Conservation (phyloP, 805 yeast species). For the Lipomyces sp. region DNA sequence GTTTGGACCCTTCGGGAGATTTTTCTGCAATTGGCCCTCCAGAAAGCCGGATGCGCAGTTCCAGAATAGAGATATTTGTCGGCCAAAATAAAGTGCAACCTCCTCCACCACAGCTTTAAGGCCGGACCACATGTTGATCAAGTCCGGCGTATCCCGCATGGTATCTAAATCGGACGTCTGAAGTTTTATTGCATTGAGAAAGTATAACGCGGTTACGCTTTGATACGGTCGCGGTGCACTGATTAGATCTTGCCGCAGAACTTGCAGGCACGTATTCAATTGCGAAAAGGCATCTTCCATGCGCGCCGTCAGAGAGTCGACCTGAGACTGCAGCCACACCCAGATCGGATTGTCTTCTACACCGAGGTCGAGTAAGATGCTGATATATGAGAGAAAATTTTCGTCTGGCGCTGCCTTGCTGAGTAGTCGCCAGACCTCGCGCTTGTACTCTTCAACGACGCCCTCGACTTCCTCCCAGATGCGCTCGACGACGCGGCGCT, state of each 20-base stretch:
- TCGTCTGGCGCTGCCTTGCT: constrained; percentile 36
- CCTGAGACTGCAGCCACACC: constrained; percentile 57
- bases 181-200: constrained; percentile 18
- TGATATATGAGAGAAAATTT: constrained; percentile 21
- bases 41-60: constrained; percentile 53
- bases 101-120: constrained; percentile 45
- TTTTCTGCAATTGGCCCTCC: constrained; percentile 46
- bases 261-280: constrained; percentile 26
- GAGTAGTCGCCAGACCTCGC: constrained; percentile 52
- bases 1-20: constrained; percentile 44
- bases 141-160: constrained; percentile 51
- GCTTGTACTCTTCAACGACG: constrained; percentile 54
- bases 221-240: constrained; percentile 3
- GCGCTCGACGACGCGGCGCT: constrained; percentile 45
- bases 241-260: constrained; percentile 15
- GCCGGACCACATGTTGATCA: constrained; percentile 60
- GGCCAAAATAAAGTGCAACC: constrained; percentile 40
- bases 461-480: constrained; percentile 57
- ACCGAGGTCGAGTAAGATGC: constrained; percentile 61
- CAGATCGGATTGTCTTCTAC: constrained; percentile 60
- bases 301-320: constrained; percentile 41
- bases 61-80: constrained; percentile 52
- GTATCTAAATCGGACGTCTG: neutral
- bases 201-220: neutral
- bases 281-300: constrained; percentile 46